Evolutionary conservation across 192 early-diverging fungal genomes (phyloP).

Genomic region (Entophlyctis luteolus): DNA sequence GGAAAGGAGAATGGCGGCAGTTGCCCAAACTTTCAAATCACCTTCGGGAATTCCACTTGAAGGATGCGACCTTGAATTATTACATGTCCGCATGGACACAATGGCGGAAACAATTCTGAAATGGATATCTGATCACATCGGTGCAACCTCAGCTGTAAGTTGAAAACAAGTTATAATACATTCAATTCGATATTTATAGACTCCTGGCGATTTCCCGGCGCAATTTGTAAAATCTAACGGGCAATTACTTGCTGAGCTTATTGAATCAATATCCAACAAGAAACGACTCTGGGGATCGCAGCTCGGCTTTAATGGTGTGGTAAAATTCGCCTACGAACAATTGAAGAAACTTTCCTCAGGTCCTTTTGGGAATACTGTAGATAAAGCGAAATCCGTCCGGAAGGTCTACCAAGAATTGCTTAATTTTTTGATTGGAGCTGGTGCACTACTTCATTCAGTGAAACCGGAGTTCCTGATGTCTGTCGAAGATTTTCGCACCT

Average conservation of each 20-base stretch:
- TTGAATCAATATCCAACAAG: slow-evolving; percentile 43
- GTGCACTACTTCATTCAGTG: slow-evolving; percentile 40
- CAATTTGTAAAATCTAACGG: slow-evolving; percentile 23
- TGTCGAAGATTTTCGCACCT: slow-evolving; percentile 35
- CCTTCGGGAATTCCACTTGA: slow-evolving; percentile 43
- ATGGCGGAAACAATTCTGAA: slow-evolving; percentile 30
- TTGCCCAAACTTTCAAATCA: slow-evolving; percentile 34
- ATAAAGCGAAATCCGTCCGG: slow-evolving; percentile 21
- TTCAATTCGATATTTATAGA: slow-evolving; percentile 8
- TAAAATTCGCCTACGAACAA: too few relatives aligned
- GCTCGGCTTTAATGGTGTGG: too few relatives aligned
- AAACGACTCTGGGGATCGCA: slow-evolving; percentile 22
- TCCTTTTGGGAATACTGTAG: slow-evolving; percentile 15
- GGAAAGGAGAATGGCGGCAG: too few relatives aligned
- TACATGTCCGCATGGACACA: slow-evolving; percentile 16
- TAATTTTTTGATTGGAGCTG: slow-evolving; percentile 26
- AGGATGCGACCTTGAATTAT: slow-evolving; percentile 2
- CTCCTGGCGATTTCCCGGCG: slow-evolving; percentile 22
- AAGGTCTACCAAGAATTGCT: slow-evolving; percentile 35
- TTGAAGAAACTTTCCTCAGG: slow-evolving; percentile 5
- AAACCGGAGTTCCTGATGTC: slow-evolving; percentile 47
- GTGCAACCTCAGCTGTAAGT: neutral
- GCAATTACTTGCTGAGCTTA: slow-evolving; percentile 30
- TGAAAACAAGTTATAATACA: neutral
- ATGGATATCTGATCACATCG: slow-evolving; percentile 46